A percentile compares a stretch with the other conserved stretches of the same genome.
Conservation (phyloP, 2,329 filamentous ascomycete genomes). For the Colletotrichum gigasporum region DNA sequence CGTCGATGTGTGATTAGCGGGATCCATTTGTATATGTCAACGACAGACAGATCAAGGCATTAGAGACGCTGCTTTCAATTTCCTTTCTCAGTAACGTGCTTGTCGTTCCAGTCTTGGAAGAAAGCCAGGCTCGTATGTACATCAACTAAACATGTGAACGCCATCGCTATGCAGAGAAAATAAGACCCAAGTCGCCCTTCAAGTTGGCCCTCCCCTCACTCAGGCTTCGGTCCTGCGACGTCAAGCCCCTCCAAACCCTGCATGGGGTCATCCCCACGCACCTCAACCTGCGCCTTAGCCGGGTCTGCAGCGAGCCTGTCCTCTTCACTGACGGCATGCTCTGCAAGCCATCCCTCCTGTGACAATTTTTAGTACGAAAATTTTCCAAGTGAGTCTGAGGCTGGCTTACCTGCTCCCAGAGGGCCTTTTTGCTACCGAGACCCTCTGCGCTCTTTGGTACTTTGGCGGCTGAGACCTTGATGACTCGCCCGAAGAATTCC, state of each 20-base stretch:
- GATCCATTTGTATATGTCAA: slow-evolving; percentile 33
- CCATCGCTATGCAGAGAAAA: slow-evolving; percentile 54
- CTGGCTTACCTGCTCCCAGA: slow-evolving; percentile 90
- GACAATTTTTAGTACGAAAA: slow-evolving; percentile 13
- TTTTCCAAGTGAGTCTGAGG: not conserved
- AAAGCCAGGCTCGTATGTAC: slow-evolving; percentile 15
- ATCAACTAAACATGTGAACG: slow-evolving; percentile 44
- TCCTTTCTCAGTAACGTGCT: slow-evolving; percentile 24
- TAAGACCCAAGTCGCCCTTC: slow-evolving; percentile 30
- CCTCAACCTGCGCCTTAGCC: slow-evolving; percentile 59
- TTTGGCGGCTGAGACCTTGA: slow-evolving; percentile 93
- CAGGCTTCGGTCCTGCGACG: slow-evolving; percentile 88
- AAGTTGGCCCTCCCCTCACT: slow-evolving; percentile 56
- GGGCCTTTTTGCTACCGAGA: slow-evolving; percentile 88
- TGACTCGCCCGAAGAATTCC: slow-evolving; percentile 89
- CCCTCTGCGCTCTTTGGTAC: slow-evolving; percentile 90
- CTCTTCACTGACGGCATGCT: slow-evolving; percentile 86
- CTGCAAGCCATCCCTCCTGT: slow-evolving; percentile 92
- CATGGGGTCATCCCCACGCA: slow-evolving; percentile 84
- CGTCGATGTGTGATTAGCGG: slow-evolving; percentile 31
- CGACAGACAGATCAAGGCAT: slow-evolving; percentile 31
- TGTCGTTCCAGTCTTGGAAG: slow-evolving; percentile 3
- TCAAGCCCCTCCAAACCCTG: slow-evolving; percentile 93
- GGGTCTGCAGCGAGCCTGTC: slow-evolving; percentile 71
- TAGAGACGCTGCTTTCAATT: slow-evolving; percentile 28